Evolutionary conservation across 768 basidiomycete species (phyloP).

Genomic region (Amanita rimosa): DNA sequence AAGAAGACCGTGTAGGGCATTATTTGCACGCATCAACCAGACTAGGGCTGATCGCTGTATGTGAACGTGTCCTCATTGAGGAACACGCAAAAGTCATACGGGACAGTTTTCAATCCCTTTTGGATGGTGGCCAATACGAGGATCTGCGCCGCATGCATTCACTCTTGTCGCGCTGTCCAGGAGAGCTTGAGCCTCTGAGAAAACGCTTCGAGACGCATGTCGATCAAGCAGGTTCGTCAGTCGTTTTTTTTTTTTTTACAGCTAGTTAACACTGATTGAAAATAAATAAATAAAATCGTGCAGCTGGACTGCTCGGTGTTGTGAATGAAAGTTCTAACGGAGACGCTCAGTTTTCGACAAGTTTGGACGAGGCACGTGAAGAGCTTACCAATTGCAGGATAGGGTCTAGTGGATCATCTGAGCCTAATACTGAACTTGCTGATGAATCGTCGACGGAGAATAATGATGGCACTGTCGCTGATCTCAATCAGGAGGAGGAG

Average conservation of each 20-base stretch:
- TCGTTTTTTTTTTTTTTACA: slow-evolving; percentile 84
- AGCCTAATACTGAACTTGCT: slow-evolving; percentile 88
- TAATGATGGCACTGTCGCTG: slow-evolving; percentile 94
- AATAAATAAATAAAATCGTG: slow-evolving; percentile 74
- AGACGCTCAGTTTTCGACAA: slow-evolving; percentile 91
- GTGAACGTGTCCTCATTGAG: slow-evolving; percentile 89
- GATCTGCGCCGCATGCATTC: slow-evolving; percentile 97
- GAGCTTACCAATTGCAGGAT: slow-evolving; percentile 94
- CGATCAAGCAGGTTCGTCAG: slow-evolving; percentile 78
- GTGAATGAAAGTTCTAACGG: slow-evolving; percentile 88
- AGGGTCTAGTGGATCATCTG: slow-evolving; percentile 85
- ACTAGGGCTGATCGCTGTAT: slow-evolving; percentile 74
- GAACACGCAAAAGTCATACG: slow-evolving; percentile 85
- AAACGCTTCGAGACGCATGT: slow-evolving; percentile 95
- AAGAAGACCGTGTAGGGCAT: slow-evolving; percentile 91
- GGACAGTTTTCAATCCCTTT: slow-evolving; percentile 88
- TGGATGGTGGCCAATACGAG: slow-evolving; percentile 93
- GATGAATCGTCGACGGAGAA: slow-evolving; percentile 88
- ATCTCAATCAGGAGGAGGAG: too few relatives aligned
- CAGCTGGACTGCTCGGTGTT: slow-evolving; percentile 90
- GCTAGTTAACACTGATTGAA: slow-evolving; percentile 50
- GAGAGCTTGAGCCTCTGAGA: slow-evolving; percentile 86
- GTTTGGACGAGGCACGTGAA: slow-evolving; percentile 92
- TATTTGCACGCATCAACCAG: slow-evolving; percentile 89
- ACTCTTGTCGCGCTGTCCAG: slow-evolving; percentile 82